Percentiles rank a stretch among this genome's conserved stretches.
Evolutionary conservation across 2,329 filamentous ascomycete genomes (phyloP).

Genomic region (Aspergillus amoenus): DNA sequence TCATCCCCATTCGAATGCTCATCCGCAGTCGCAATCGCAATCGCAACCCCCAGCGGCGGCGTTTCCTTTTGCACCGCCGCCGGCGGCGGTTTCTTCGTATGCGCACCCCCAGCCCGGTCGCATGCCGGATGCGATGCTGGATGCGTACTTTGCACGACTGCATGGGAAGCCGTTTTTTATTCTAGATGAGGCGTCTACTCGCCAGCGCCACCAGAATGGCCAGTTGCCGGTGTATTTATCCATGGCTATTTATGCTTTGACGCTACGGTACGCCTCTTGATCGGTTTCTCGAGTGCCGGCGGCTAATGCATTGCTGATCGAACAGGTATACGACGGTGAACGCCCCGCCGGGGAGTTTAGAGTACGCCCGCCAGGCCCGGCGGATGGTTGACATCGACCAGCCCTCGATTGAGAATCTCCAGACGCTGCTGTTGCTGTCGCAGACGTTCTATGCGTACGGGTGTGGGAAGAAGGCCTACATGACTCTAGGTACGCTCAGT

Average conservation of each 20-base stretch:
- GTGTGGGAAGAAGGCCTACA: conserved; percentile 80
- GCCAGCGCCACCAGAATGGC: conserved; percentile 69
- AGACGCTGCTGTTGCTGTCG: conserved; percentile 72
- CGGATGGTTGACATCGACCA: conserved; percentile 74
- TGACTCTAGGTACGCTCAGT: conserved; percentile 66
- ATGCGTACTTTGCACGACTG: conserved; percentile 76
- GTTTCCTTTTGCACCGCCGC: background rate
- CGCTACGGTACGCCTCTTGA: conserved; percentile 55
- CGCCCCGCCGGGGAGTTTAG: conserved; percentile 67
- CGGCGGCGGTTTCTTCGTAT: background rate
- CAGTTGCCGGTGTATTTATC: conserved; percentile 57
- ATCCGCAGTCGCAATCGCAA: conserved; percentile 11
- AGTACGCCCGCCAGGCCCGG: conserved; percentile 70
- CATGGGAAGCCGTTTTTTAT: conserved; percentile 82
- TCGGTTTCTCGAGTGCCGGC: conserved; percentile 7
- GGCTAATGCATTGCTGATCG: conserved; percentile 3
- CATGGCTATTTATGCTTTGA: conserved; percentile 58
- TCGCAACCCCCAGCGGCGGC: conserved; percentile 14
- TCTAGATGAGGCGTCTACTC: conserved; percentile 71
- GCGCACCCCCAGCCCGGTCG: conserved; percentile 30
- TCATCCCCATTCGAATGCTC: background rate
- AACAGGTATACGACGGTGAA: conserved; percentile 71
- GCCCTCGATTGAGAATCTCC: conserved; percentile 74
- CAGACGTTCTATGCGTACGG: conserved; percentile 75
- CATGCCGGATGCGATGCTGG: conserved; percentile 64